These are phyloP conservation scores for Dionaea muscipula DNA, from an alignment of 179 eudicot genomes.

Conservation along the genomic window DNA sequence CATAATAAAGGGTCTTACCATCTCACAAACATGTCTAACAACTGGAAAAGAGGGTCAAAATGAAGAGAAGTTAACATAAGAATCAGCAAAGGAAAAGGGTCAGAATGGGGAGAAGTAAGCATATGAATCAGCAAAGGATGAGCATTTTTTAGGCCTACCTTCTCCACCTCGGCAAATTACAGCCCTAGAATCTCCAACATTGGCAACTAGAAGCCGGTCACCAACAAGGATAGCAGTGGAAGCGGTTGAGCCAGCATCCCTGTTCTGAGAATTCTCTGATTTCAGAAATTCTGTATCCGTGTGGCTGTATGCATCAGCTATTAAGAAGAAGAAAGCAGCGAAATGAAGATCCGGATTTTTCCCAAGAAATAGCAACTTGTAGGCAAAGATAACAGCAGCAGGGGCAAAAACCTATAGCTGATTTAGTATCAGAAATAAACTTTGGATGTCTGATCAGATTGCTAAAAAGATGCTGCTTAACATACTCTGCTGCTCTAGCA, in stretches of 20 bases:
- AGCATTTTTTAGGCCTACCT: conserved; percentile 32
- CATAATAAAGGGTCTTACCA: too few species aligned
- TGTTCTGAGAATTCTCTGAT: conserved; percentile 73
- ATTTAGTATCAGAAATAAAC: conserved; percentile 92
- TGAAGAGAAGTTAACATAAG: neutral
- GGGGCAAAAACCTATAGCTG: conserved; percentile 61
- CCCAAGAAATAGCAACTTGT: neutral
- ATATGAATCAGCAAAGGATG: neutral
- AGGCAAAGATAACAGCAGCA: neutral
- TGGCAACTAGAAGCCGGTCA: conserved; percentile 84
- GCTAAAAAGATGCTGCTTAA: conserved; percentile 84
- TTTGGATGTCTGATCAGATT: conserved; percentile 89
- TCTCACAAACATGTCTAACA: too few species aligned
- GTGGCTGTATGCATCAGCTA: conserved; percentile 87
- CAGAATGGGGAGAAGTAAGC: neutral
- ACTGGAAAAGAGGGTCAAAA: too few species aligned
- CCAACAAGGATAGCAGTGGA: conserved; percentile 98
- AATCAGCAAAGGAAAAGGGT: too few species aligned
- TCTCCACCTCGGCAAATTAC: conserved; percentile 88
- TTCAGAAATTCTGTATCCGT: conserved; percentile 90
- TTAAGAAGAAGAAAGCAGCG: neutral
- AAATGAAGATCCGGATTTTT: neutral
- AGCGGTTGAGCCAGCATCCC: conserved; percentile 98
- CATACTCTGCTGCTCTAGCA: conserved; percentile 97
- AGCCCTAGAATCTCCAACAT: conserved; percentile 98